Evolutionary conservation across 257 asterid genomes (phyloP).

Genomic region (Sherardia arvensis): DNA sequence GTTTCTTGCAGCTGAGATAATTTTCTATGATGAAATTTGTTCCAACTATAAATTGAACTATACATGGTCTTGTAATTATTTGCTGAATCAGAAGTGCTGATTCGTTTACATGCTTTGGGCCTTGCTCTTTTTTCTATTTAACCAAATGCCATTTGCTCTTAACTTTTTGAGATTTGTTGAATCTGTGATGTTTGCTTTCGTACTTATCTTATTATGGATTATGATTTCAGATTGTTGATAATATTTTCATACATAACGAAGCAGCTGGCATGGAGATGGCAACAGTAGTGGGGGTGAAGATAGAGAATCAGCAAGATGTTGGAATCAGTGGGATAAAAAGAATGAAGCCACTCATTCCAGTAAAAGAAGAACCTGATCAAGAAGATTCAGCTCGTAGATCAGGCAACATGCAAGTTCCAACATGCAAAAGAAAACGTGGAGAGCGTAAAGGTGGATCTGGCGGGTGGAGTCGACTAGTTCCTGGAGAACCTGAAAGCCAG

Average conservation of each 20-base stretch:
- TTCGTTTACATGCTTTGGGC: not conserved
- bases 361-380: conserved; percentile 24
- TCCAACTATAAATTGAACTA: not conserved
- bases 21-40: not conserved
- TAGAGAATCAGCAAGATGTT: conserved; percentile 31
- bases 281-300: conserved; percentile 10
- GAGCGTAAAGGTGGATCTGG: conserved; percentile 71
- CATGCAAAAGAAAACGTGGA: conserved; percentile 73
- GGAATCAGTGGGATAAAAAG: conserved; percentile 48
- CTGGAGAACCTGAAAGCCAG: conserved; percentile 48
- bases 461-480: conserved; percentile 58
- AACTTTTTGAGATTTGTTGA: not conserved
- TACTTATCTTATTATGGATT: not conserved
- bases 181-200: not conserved
- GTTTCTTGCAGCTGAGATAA: not conserved
- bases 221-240: conserved; percentile 62
- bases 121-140: not conserved
- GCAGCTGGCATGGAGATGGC: conserved; percentile 40
- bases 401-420: conserved; percentile 51
- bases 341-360: conserved; percentile 22
- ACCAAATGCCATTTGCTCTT: not conserved
- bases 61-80: not conserved
- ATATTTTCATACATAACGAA: conserved; percentile 54
- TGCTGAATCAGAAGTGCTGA: not conserved
- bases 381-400: conserved; percentile 30